These are phyloP conservation scores for Magnaporthales sp. DNA, from an alignment of 2,329 filamentous ascomycete species.

Conservation along the genomic window DNA sequence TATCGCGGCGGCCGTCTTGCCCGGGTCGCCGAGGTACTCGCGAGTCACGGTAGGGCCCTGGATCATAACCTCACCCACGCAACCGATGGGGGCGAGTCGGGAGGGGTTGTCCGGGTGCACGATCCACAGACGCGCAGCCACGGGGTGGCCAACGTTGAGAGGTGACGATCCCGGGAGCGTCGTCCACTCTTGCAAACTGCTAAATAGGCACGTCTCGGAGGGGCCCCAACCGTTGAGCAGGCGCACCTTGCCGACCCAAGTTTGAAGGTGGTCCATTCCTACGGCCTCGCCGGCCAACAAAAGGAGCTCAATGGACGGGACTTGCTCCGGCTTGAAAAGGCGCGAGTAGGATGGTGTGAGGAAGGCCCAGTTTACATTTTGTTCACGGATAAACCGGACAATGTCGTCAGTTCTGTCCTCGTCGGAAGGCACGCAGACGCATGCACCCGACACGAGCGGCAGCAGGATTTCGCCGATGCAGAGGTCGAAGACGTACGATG, in stretches of 20 bases:
- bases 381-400: conserved; percentile 16
- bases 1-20: conserved; percentile 3
- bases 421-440: conserved; percentile 30
- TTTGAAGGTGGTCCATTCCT: conserved; percentile 11
- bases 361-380: conserved; percentile 16
- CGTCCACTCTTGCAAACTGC: conserved; percentile 16
- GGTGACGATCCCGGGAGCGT: conserved; percentile 14
- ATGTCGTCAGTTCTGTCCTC: conserved; percentile 28
- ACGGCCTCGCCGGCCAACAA: conserved; percentile 19
- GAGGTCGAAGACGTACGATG: conserved; percentile 30
- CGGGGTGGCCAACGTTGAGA: conserved; percentile 8
- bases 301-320: conserved; percentile 29
- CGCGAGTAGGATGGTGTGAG: conserved; percentile 19
- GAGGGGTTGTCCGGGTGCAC: conserved; percentile 18
- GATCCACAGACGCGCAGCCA: conserved; percentile 19
- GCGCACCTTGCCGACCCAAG: conserved; percentile 14
- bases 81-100: neutral
- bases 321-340: conserved; percentile 20
- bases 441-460: conserved; percentile 27
- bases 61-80: neutral
- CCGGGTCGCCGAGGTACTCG: conserved; percentile 3
- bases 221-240: conserved; percentile 16
- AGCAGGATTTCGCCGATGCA: conserved; percentile 29
- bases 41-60: neutral
- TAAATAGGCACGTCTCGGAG: conserved; percentile 22